A percentile compares a stretch with the other conserved stretches of the same genome.
These are phyloP conservation scores for Claviceps cyperi DNA, from an alignment of 2,329 filamentous ascomycete genomes.

Conservation along the genomic window DNA sequence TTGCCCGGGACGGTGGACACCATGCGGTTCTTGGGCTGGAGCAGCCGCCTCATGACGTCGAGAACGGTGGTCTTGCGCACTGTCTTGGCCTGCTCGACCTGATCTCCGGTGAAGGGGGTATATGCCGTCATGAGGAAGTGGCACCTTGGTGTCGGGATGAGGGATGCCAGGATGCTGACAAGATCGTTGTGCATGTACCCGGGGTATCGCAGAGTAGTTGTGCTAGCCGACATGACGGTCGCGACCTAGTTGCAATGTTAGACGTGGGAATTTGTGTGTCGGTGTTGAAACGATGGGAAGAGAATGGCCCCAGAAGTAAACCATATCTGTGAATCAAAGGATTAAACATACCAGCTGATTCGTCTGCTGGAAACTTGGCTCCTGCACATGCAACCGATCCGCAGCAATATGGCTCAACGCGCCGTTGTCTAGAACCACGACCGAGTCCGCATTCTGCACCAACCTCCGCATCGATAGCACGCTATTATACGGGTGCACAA, in stretches of 20 bases:
- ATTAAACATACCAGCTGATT: slow-evolving; percentile 61
- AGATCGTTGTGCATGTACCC: slow-evolving; percentile 99
- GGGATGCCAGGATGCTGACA: slow-evolving; percentile 85
- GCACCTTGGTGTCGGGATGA: slow-evolving; percentile 90
- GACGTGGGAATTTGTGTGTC: not conserved
- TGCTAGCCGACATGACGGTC: slow-evolving; percentile 97
- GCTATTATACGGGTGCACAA: slow-evolving; percentile 97
- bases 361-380: slow-evolving; percentile 92
- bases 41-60: slow-evolving; percentile 87
- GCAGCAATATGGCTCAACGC: slow-evolving; percentile 87
- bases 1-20: slow-evolving; percentile 90
- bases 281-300: not conserved
- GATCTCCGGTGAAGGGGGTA: slow-evolving; percentile 92
- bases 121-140: slow-evolving; percentile 99
- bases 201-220: slow-evolving; percentile 88
- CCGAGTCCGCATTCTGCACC: slow-evolving; percentile 92
- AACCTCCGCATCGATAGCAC: slow-evolving; percentile 79
- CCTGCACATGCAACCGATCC: slow-evolving; percentile 84
- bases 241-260: slow-evolving; percentile 41
- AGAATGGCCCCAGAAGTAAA: too few species aligned
- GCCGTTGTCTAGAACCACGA: slow-evolving; percentile 93
- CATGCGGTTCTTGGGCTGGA: slow-evolving; percentile 99
- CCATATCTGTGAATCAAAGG: too few species aligned
- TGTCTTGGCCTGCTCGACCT: slow-evolving; percentile 92
- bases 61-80: slow-evolving; percentile 96